Evolutionary conservation across 2,329 filamentous ascomycete species (phyloP).

Genomic region (Arachnopeziza araneosa): DNA sequence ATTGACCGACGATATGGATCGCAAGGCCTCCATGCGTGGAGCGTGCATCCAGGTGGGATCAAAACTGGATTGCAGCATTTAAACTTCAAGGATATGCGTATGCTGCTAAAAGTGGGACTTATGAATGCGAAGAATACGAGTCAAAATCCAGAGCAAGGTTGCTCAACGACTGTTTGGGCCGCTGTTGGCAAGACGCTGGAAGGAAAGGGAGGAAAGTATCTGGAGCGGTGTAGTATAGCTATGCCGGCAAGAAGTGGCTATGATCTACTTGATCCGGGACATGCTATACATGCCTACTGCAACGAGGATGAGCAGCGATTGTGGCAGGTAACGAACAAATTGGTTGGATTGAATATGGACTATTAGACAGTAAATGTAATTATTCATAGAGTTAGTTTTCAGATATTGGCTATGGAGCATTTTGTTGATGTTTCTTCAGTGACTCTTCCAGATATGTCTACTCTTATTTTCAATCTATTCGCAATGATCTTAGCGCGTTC

Average conservation of each 20-base stretch:
- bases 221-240: neutral
- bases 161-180: neutral
- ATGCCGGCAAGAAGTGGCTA: neutral
- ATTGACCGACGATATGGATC: constrained; percentile 40
- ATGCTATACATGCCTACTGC: neutral
- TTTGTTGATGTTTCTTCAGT: no score
- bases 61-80: constrained; percentile 25
- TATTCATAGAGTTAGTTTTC: no score
- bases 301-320: neutral
- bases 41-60: constrained; percentile 38
- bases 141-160: neutral
- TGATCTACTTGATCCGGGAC: neutral
- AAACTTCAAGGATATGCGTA: constrained; percentile 12
- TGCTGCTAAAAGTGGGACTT: constrained; percentile 29
- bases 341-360: neutral
- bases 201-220: neutral
- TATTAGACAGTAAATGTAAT: neutral
- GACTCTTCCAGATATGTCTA: no score
- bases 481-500: no score
- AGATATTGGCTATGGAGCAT: no score
- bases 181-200: neutral
- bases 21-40: constrained; percentile 35
- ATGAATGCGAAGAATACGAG: constrained; percentile 22
- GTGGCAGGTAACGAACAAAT: neutral
- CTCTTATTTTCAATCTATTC: no score